Conservation (phyloP, 1,284 basidiomycete species). For the Leccinum ponderosum region DNA sequence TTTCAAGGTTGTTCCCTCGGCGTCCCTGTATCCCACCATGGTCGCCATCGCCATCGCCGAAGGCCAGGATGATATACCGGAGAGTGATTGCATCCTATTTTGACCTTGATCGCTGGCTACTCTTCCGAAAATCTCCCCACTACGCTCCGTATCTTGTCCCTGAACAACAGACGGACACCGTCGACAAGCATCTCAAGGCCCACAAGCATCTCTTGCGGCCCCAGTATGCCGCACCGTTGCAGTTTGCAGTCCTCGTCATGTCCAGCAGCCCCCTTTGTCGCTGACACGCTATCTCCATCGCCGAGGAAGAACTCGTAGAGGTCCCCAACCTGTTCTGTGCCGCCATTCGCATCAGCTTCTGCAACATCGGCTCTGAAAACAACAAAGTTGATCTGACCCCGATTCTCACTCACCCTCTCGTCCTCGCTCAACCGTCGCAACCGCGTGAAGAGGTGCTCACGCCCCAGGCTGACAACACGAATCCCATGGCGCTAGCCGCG, state of each 20-base stretch:
- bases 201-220: constrained; percentile 58
- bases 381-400: constrained; percentile 43
- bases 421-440: constrained; percentile 40
- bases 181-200: constrained; percentile 43
- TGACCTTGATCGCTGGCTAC: constrained; percentile 43
- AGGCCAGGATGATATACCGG: constrained; percentile 30
- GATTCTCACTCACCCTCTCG: constrained; percentile 45
- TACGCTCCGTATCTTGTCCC: constrained; percentile 51
- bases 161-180: constrained; percentile 35
- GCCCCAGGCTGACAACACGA: constrained; percentile 36
- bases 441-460: constrained; percentile 48
- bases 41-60: constrained; percentile 34
- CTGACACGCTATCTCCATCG: constrained; percentile 39
- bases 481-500: constrained; percentile 64
- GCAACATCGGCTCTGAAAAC: constrained; percentile 42
- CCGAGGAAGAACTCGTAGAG: constrained; percentile 54
- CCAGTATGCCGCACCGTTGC: constrained; percentile 48
- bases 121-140: constrained; percentile 53
- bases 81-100: constrained; percentile 37
- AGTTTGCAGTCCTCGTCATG: constrained; percentile 44
- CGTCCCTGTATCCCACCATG: constrained; percentile 46
- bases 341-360: constrained; percentile 46
- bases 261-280: constrained; percentile 32
- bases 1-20: constrained; percentile 53
- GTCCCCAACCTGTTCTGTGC: constrained; percentile 42